These are phyloP conservation scores for Blastocystis sp. DNA, from an alignment of 352 stramenopile genomes.

Conservation along the genomic window DNA sequence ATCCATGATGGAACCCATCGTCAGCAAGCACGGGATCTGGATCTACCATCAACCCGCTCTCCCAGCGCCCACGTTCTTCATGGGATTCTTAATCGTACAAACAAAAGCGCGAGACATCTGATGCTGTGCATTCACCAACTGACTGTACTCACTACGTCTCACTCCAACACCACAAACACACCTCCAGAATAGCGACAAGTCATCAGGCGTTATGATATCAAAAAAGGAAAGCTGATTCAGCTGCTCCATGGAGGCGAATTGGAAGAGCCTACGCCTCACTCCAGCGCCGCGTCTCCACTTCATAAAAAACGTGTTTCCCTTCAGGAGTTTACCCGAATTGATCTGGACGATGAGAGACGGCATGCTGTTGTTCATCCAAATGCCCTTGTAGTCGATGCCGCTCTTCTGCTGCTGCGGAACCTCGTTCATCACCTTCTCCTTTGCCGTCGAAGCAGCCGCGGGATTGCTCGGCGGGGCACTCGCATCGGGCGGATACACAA, in stretches of 20 bases:
- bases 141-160: constrained; percentile 45
- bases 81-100: constrained; percentile 54
- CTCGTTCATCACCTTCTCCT: constrained; percentile 31
- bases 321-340: constrained; percentile 57
- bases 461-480: background rate
- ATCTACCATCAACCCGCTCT: background rate
- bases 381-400: constrained; percentile 65
- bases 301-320: constrained; percentile 65
- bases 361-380: constrained; percentile 68
- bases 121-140: constrained; percentile 60
- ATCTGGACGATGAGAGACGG: constrained; percentile 54
- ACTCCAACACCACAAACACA: background rate
- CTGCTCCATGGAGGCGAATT: constrained; percentile 60
- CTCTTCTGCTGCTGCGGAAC: background rate
- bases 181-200: constrained; percentile 64
- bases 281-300: background rate
- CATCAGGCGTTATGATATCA: constrained; percentile 38
- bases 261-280: constrained; percentile 19
- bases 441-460: background rate
- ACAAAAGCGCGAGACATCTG: constrained; percentile 56
- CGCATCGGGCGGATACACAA: constrained; percentile 1
- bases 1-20: constrained; percentile 64
- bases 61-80: background rate
- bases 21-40: constrained; percentile 51
- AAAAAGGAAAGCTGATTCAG: constrained; percentile 62